Conservation (phyloP, 2,329 filamentous ascomycete genomes). For the Magnaporthales sp. region DNA sequence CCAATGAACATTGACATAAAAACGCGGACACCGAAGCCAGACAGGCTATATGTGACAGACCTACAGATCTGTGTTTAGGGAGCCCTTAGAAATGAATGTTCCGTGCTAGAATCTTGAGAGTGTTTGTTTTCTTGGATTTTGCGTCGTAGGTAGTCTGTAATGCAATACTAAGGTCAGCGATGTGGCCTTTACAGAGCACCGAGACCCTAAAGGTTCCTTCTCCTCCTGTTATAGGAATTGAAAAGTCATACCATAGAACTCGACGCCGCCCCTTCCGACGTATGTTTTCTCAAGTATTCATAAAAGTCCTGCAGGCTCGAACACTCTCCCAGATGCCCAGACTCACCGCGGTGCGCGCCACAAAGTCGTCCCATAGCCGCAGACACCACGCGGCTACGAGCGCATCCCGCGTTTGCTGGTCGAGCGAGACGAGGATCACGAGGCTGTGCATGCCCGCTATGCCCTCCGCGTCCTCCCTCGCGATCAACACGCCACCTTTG, state of each 20-base stretch:
- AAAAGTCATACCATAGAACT: background rate
- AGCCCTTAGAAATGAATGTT: background rate
- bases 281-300: no score
- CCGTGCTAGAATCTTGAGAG: background rate
- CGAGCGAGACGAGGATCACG: background rate
- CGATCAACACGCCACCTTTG: background rate
- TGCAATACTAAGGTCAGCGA: background rate
- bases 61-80: background rate
- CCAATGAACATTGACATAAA: no score
- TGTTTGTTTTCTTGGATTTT: background rate
- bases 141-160: background rate
- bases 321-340: background rate
- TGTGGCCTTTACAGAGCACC: background rate
- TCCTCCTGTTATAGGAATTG: background rate
- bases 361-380: background rate
- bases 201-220: background rate
- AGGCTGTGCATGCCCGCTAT: conserved; percentile 1
- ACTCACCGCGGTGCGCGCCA: background rate
- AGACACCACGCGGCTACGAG: conserved; percentile 1
- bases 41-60: background rate
- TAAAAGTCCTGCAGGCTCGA: no score
- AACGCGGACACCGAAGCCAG: no score
- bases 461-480: background rate
- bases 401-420: background rate
- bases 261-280: no score